These are phyloP conservation scores for Thymus quinquecostatus DNA, from an alignment of 257 asterid species.

Conservation along the genomic window DNA sequence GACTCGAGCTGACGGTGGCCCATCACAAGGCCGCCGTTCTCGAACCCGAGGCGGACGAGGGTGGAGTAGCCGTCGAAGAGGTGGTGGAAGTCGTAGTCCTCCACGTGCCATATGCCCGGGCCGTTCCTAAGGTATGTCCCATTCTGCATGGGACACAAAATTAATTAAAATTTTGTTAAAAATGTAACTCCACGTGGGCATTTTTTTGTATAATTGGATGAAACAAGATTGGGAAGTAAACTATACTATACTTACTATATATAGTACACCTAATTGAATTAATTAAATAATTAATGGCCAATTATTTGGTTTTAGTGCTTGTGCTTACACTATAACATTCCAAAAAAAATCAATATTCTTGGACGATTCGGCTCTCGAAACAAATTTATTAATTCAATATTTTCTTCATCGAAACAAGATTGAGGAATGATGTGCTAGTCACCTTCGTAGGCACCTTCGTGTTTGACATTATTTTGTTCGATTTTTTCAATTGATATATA, in stretches of 20 bases:
- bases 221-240: slow-evolving; percentile 30
- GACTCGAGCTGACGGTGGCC: slow-evolving; percentile 89
- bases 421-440: too few species aligned
- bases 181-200: background rate
- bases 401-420: too few species aligned
- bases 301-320: too few species aligned
- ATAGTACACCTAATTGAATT: too few species aligned
- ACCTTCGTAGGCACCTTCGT: too few species aligned
- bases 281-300: background rate
- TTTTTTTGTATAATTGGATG: slow-evolving; percentile 8
- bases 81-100: slow-evolving; percentile 87
- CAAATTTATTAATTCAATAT: too few species aligned
- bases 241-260: background rate
- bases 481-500: too few species aligned
- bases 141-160: slow-evolving; percentile 58
- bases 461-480: too few species aligned
- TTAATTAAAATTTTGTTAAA: too few species aligned
- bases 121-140: slow-evolving; percentile 97
- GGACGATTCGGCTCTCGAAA: too few species aligned
- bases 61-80: slow-evolving; percentile 98
- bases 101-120: slow-evolving; percentile 94
- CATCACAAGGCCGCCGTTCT: slow-evolving; percentile 65
- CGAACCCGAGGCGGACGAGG: slow-evolving; percentile 78
- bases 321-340: background rate
- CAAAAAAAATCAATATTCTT: too few species aligned